Evolutionary conservation across 805 yeast species (phyloP).

Genomic region (Grigorovia transvaalensis): DNA sequence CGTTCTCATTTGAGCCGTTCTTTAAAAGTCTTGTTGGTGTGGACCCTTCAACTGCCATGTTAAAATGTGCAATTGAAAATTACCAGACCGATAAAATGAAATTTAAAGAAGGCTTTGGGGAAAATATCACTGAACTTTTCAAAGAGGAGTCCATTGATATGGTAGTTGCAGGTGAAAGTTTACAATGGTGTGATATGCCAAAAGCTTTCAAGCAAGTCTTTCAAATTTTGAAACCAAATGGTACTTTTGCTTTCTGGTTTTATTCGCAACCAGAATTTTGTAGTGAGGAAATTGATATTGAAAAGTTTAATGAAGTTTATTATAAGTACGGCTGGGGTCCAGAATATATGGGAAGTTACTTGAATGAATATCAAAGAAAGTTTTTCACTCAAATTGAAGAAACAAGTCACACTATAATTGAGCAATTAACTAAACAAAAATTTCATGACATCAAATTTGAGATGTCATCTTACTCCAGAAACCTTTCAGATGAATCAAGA

Average conservation of each 20-base stretch:
- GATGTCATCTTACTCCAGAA: conserved; percentile 5
- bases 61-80: conserved; percentile 29
- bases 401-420: conserved; percentile 13
- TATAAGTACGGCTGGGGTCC: conserved; percentile 42
- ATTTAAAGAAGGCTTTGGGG: conserved; percentile 3
- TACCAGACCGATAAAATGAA: not conserved
- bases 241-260: conserved; percentile 63
- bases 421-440: no score
- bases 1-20: conserved; percentile 19
- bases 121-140: conserved; percentile 3
- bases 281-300: conserved; percentile 30
- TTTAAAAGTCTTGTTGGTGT: conserved; percentile 43
- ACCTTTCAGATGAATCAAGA: conserved; percentile 11
- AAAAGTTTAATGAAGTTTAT: conserved; percentile 45
- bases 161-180: conserved; percentile 59
- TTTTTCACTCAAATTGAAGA: conserved; percentile 20
- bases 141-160: conserved; percentile 37
- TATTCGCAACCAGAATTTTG: conserved; percentile 58
- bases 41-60: conserved; percentile 48
- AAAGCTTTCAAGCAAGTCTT: conserved; percentile 40
- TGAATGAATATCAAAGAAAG: conserved; percentile 43
- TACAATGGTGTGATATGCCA: conserved; percentile 62
- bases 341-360: conserved; percentile 35
- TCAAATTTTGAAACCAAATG: conserved; percentile 42
- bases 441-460: conserved; percentile 34